A percentile compares a stretch with the other conserved stretches of the same genome.
These are phyloP conservation scores for Globisporangium polare DNA, from an alignment of 352 stramenopile species.

Conservation along the genomic window DNA sequence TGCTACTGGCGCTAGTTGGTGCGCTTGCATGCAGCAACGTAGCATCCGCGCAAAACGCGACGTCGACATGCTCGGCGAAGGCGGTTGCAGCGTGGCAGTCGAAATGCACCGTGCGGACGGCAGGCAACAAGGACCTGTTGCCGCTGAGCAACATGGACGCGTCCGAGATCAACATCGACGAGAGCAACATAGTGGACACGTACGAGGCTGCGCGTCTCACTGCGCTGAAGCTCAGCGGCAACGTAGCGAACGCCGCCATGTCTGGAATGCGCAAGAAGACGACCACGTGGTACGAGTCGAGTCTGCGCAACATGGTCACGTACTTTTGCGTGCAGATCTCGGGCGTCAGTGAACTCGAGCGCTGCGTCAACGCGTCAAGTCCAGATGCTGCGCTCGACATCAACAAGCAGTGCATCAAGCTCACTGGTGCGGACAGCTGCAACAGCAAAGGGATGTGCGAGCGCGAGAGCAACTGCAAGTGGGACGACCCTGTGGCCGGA, in stretches of 20 bases:
- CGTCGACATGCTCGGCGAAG: slow-evolving; percentile 44
- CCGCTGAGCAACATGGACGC: slow-evolving; percentile 47
- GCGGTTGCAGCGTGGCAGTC: slow-evolving; percentile 49
- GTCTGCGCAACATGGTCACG: slow-evolving; percentile 60
- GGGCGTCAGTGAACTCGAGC: slow-evolving; percentile 35
- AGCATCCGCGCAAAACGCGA: slow-evolving; percentile 6
- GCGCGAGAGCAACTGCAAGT: slow-evolving; percentile 78
- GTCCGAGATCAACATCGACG: slow-evolving; percentile 59
- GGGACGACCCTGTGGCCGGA: slow-evolving; percentile 52
- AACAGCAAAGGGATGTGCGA: slow-evolving; percentile 58
- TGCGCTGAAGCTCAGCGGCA: slow-evolving; percentile 59
- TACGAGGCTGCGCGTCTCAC: slow-evolving; percentile 68
- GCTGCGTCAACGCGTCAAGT: slow-evolving; percentile 52
- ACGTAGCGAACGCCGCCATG: slow-evolving; percentile 63
- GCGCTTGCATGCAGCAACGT: background rate
- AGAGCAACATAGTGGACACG: slow-evolving; percentile 47
- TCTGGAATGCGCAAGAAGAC: slow-evolving; percentile 67
- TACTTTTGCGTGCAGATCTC: slow-evolving; percentile 67
- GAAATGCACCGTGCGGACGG: slow-evolving; percentile 52
- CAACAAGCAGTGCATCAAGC: slow-evolving; percentile 46
- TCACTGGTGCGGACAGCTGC: slow-evolving; percentile 51
- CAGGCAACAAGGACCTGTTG: slow-evolving; percentile 50
- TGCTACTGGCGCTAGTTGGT: background rate
- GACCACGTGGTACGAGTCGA: slow-evolving; percentile 60
- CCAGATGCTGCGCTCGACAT: slow-evolving; percentile 44